A percentile compares a stretch with the other conserved stretches of the same genome.
Conservation (phyloP, 345 rosid genomes). For the Aethionema arabicum region DNA sequence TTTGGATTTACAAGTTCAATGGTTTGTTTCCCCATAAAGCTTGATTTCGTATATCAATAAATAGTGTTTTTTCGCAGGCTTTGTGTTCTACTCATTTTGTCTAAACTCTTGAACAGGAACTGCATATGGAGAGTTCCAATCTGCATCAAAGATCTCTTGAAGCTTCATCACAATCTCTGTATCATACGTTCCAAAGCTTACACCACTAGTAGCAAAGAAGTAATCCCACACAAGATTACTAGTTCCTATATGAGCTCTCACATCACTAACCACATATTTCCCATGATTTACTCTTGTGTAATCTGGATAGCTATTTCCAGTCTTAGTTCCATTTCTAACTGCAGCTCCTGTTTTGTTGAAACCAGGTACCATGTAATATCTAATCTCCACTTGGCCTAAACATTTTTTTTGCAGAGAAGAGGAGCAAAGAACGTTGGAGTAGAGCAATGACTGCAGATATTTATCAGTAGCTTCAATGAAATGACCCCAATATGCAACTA, state of each 20-base stretch:
- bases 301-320: slow-evolving; percentile 67
- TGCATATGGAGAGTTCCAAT: slow-evolving; percentile 79
- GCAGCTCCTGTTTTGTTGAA: slow-evolving; percentile 81
- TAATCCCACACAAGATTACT: slow-evolving; percentile 90
- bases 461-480: slow-evolving; percentile 57
- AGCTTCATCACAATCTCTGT: slow-evolving; percentile 65
- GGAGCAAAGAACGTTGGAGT: slow-evolving; percentile 69
- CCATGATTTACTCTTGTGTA: slow-evolving; percentile 79
- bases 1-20: too few species aligned
- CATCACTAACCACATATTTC: slow-evolving; percentile 67
- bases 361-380: slow-evolving; percentile 72
- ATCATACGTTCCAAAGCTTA: slow-evolving; percentile 71
- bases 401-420: slow-evolving; percentile 60
- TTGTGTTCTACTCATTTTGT: neutral
- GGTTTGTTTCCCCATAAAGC: too few species aligned
- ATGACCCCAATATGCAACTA: slow-evolving; percentile 55
- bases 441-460: slow-evolving; percentile 69
- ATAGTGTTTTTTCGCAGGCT: too few species aligned
- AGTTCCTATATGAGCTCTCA: slow-evolving; percentile 77
- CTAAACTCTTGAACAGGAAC: slow-evolving; percentile 49
- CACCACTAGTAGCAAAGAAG: slow-evolving; percentile 77
- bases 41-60: too few species aligned
- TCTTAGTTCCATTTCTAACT: slow-evolving; percentile 40
- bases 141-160: slow-evolving; percentile 73
- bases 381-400: slow-evolving; percentile 70